Base-by-base conservation (phyloP, 2,329 filamentous ascomycete genomes). In the Ramularia collo-cygni region DNA sequence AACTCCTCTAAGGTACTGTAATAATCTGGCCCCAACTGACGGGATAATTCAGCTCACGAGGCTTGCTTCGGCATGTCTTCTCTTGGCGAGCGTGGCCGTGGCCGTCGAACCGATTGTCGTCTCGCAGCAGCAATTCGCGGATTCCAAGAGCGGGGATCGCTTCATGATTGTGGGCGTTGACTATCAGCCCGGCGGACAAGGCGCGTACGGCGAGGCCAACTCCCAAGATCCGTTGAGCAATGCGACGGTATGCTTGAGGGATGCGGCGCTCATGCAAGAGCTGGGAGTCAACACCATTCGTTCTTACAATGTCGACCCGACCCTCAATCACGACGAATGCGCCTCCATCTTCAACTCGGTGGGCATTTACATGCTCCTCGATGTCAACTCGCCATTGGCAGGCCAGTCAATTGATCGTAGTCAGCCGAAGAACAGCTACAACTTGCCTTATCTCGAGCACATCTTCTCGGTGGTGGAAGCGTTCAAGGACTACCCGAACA, bases 401-500 rank as follows among this genome's bases (percentile, higher is more conserved):
- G 71, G 73, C 32, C 68, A 77, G 47, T 74, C 68, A 43, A 64
- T 81, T 40, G 70, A 81, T 56, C 72, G 76, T 31, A 64, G 60
- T 7, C 64, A 73, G 41, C 76, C 78, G 9, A 65, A 62, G 57
- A 66, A 65, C 28, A 73, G 70, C 18, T 81, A 81, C 65, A 71
- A 68, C 46, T 60, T 60, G 28, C 66, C 61, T 35, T 80, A 80
- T 56, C 67, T 79, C 41, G 60, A 64, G 40, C 74, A 77, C 50
- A 70, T 78, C 48, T 82, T 81, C 54, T 68, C 70, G 43, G 69
- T 82, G 27, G 73, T 83, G 27, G 78, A 83, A 59, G 75, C 74
- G 4, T 83, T 83, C 69, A 81, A 80, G 59, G 62, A 68, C 52
- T 83, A 77, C 61, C 75, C 77, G 41, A 83, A 83, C 61, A 72